Base-by-base conservation (phyloP, 116 monocot genomes). In the Phalaenopsis hybrid region DNA sequence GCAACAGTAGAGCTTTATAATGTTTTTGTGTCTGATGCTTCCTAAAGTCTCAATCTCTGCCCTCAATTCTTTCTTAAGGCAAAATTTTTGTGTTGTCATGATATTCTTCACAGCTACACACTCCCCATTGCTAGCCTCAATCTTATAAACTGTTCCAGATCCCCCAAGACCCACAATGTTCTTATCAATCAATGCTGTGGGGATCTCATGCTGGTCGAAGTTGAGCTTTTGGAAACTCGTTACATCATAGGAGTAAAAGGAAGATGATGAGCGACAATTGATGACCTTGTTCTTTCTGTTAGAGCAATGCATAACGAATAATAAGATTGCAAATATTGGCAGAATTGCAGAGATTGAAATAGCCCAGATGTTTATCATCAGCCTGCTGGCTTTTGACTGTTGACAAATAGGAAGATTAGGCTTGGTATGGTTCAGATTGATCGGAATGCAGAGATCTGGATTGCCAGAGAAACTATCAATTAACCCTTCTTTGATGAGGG, bases 1-100 rank as follows among this genome's bases (percentile, higher is more conserved):
- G 86, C 90, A 97, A 77, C 92, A 97, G 78, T 92, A 97, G 57
- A 97, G 90, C 88, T 97, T 97, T 48, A 97, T 91, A 2, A 97
- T 97, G 90, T 97, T 97, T 86, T 94, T 97, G 84, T 97, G 97
- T 74, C 97, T 63, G 48, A 97, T 93, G 84, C 94, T 97, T n/a
- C 94, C 97, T 37, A 97, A 37, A 8, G 91, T 94, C 82, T 91
- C 89, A 0, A 97, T 94, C 76, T 97, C 97, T 8, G 94, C 83
- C 46, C 83, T 80, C 25, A 96, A 86, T 67, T 96, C 96, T 79
- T 88, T 72, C 55, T 91, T 86, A 43, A 91, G 58, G 78, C 31
- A 76, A 48, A 80, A 25, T 15, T 81, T 79, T 8, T 83, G 80
- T 43, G 84, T 81, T 5, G 61, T 86, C 94, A 90, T 90, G 0